Evolutionary conservation across 352 stramenopile genomes (phyloP), one percentile per base, ranked within the genome.

Genomic region (Pythium inflatum): DNA sequence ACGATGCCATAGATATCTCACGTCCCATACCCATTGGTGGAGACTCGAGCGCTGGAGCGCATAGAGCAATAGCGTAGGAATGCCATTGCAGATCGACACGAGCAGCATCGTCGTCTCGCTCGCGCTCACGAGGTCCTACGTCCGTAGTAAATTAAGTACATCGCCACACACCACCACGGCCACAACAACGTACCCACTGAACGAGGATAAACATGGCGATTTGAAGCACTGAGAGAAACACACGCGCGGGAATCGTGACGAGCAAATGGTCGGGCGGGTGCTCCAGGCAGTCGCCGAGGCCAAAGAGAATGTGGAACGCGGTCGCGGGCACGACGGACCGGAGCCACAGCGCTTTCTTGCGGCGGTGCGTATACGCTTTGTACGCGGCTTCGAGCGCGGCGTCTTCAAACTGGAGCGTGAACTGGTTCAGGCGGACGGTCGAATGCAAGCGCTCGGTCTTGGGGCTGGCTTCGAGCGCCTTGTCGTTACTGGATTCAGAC

Each of bases 301-400:
- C 83, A 63, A 94, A 94, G 56, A 94, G 75, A 65, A 94, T 61
- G 71, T 94, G 87, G 36, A 80, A 88, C 30, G 76, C 79, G 0
- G 87, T 85, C 18, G 87, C 85, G 0, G 87, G 87, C 36, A 92
- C 71, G n/a, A 94, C 74, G 68, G 83, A 91, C 60, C 87, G 83
- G 70, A 94, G 68, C 87, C 87, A 94, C 9, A 94, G 78, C 69
- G 79, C 83, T 72, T 93, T 94, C 80, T 94, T 93, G 62, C 87
- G 87, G 25, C 68, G 78, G 66, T 94, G 83, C 11, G 81, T 77
- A 56, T 72, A 79, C 27, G 87, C 83, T 50, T 88, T 74, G 67
- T 93, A 94, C 46, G 77, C 75, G 16, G 62, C 61, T 60, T 94
- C 87, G 28, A 94, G 81, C 34, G 70, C 65, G n/a, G 59, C 55